These are phyloP conservation scores for Epichloe gansuensis DNA, from an alignment of 2,329 filamentous ascomycete species.

Conservation along the genomic window DNA sequence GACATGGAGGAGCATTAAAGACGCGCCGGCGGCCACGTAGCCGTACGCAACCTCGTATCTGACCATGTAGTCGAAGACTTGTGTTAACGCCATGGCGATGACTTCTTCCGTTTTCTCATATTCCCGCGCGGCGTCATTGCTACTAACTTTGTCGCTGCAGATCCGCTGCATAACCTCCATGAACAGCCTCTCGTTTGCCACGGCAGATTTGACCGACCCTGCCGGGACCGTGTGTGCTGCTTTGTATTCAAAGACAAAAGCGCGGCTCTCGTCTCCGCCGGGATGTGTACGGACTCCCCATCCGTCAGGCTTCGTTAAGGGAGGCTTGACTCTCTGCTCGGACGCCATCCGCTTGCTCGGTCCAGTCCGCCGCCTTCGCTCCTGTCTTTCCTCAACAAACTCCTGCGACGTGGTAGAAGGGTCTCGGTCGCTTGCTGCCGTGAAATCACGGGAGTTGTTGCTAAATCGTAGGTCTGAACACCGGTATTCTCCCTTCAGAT, in stretches of 20 bases:
- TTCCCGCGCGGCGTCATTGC: constrained; percentile 2
- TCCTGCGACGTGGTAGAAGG: too few species aligned
- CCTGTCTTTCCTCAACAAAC: neutral
- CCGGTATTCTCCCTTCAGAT: neutral
- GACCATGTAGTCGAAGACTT: constrained; percentile 14
- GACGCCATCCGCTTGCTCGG: constrained; percentile 7
- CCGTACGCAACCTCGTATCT: constrained; percentile 12
- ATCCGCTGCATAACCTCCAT: constrained; percentile 5
- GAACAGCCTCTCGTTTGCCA: constrained; percentile 8
- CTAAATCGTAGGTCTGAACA: neutral
- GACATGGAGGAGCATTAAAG: constrained; percentile 15
- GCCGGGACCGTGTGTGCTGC: constrained; percentile 7
- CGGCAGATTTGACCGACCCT: neutral
- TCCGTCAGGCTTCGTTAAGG: constrained; percentile 7
- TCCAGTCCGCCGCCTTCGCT: constrained; percentile 4
- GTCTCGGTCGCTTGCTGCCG: neutral
- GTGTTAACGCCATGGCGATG: constrained; percentile 11
- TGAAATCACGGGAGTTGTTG: neutral
- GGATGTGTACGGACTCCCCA: constrained; percentile 5
- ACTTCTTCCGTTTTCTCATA: neutral
- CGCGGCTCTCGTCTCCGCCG: constrained; percentile 3
- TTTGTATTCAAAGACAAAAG: constrained; percentile 7
- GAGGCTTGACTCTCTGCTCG: constrained; percentile 5
- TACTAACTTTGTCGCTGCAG: neutral
- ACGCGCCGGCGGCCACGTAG: constrained; percentile 15